Percentiles rank a stretch among this genome's conserved stretches.
These are phyloP conservation scores for Arthroderma sp. DNA, from an alignment of 2,329 filamentous ascomycete species.

Conservation along the genomic window DNA sequence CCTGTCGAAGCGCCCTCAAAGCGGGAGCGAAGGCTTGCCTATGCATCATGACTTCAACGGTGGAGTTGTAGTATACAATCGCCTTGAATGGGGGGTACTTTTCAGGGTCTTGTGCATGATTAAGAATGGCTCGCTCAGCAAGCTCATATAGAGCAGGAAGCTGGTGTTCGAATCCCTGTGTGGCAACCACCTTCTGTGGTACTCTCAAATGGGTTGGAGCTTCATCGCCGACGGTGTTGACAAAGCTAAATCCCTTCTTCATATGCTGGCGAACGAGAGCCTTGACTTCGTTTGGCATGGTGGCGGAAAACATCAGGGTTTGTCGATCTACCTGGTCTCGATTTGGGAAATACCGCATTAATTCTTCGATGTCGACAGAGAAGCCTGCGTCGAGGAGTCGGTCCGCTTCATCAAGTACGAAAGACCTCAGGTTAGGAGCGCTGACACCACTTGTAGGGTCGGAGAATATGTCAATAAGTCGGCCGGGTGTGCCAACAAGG, in stretches of 20 bases:
- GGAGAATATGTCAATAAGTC: constrained; percentile 66
- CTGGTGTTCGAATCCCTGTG: constrained; percentile 59
- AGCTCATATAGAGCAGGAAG: constrained; percentile 69
- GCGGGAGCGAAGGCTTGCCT: constrained; percentile 45
- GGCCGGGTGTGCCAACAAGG: constrained; percentile 79
- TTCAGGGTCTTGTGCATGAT: constrained; percentile 22
- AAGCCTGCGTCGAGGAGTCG: constrained; percentile 57
- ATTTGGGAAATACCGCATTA: constrained; percentile 50
- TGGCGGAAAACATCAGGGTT: constrained; percentile 91
- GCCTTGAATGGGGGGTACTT: constrained; percentile 66
- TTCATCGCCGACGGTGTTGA: constrained; percentile 83
- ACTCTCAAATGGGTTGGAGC: constrained; percentile 72
- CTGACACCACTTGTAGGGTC: constrained; percentile 51
- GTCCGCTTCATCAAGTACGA: constrained; percentile 56
- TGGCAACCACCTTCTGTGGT: constrained; percentile 60
- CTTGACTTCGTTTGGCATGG: constrained; percentile 73
- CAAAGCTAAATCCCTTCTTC: constrained; percentile 71
- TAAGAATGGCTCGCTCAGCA: constrained; percentile 45
- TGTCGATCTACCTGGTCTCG: constrained; percentile 56
- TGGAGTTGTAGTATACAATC: constrained; percentile 84
- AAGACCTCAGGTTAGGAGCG: constrained; percentile 46
- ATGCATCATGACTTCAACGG: constrained; percentile 55
- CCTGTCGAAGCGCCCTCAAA: constrained; percentile 20
- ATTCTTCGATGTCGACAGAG: constrained; percentile 49
- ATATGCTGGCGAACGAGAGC: constrained; percentile 64